Evolutionary conservation across 345 rosid species (phyloP).

Genomic region (Gossypium turneri): DNA sequence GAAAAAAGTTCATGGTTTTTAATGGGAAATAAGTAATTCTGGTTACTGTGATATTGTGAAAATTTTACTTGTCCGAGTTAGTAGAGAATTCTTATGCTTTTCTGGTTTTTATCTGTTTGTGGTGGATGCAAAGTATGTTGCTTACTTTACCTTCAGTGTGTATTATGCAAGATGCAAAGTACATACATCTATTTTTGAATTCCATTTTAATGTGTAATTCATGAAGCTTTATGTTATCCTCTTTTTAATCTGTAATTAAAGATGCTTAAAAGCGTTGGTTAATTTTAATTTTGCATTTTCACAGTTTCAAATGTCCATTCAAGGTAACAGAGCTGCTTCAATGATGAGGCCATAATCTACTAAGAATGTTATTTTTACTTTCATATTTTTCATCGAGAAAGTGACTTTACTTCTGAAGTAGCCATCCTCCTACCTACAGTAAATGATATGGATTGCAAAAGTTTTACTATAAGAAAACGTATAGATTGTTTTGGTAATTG

Average conservation of each 20-base stretch:
- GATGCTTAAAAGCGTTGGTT: not conserved
- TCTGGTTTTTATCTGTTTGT: constrained; percentile 6
- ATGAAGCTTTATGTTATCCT: not conserved
- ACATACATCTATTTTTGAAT: constrained; percentile 2
- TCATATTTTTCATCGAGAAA: not conserved
- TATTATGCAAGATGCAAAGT: not conserved
- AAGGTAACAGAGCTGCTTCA: not conserved
- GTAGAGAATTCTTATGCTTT: not conserved
- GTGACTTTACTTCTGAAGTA: not conserved
- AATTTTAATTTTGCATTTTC: not conserved
- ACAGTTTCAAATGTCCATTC: not conserved
- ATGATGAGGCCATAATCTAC: not conserved
- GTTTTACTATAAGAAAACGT: no score
- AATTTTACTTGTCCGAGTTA: not conserved
- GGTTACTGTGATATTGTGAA: not conserved
- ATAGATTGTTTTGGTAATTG: no score
- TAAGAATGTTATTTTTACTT: not conserved
- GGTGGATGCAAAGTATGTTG: not conserved
- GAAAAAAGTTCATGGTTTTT: not conserved
- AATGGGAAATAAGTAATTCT: not conserved
- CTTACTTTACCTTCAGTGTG: not conserved
- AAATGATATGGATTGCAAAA: no score
- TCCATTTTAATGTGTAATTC: not conserved
- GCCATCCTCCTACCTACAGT: not conserved
- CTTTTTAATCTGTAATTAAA: constrained; percentile 5